phyloP scores from a whole-genome alignment of 2,329 filamentous ascomycete species.

The Pseudogymnoascus sp. region DNA sequence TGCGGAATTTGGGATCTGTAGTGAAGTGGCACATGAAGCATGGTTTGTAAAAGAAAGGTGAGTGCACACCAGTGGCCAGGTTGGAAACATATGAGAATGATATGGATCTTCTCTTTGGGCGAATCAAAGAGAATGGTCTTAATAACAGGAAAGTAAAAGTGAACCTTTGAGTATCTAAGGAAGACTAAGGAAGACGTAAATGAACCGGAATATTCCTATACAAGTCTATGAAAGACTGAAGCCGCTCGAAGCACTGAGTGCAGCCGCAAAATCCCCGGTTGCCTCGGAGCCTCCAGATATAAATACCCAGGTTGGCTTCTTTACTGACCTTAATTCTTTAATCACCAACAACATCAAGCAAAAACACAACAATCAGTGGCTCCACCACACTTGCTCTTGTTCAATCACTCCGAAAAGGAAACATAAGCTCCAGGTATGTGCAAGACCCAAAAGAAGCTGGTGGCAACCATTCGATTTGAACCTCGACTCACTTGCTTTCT shows the following conservation, averaged over 20 bases:
- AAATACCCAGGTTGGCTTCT: neutral
- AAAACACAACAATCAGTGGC: neutral
- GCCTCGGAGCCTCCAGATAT: neutral
- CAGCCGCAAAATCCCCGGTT: neutral
- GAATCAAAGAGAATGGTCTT: neutral
- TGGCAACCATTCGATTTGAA: neutral
- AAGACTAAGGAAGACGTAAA: neutral
- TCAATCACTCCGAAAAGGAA: neutral
- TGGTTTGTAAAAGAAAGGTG: neutral
- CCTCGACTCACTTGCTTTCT: neutral
- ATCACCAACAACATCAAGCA: neutral
- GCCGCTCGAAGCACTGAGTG: neutral
- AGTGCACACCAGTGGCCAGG: neutral
- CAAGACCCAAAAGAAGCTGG: neutral
- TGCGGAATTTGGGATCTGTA: neutral
- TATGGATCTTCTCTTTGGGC: too few relatives aligned
- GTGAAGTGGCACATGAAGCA: neutral
- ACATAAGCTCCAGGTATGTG: neutral
- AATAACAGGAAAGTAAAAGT: neutral
- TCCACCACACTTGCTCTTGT: neutral
- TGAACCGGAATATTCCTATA: neutral
- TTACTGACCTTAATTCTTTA: neutral
- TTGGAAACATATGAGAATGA: neutral
- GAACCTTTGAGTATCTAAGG: neutral
- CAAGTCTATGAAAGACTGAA: neutral